These are phyloP conservation scores for Pholiota microspora DNA, from an alignment of 768 basidiomycete species.

Conservation along the genomic window DNA sequence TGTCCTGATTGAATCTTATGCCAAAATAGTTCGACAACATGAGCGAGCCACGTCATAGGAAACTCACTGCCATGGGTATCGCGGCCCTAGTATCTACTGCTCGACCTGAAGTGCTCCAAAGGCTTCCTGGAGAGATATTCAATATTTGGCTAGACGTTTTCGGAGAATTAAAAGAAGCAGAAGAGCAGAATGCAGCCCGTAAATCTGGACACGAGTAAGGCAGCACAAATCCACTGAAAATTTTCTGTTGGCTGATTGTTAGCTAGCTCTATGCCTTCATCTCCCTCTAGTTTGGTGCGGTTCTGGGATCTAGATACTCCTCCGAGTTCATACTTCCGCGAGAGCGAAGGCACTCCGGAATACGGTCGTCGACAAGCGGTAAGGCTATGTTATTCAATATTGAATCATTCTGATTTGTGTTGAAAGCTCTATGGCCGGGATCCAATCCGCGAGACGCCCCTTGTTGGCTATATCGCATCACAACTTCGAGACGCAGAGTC, in stretches of 20 bases:
- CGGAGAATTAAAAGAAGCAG: constrained; percentile 78
- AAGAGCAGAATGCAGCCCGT: constrained; percentile 25
- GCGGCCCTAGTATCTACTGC: constrained; percentile 76
- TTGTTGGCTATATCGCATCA: constrained; percentile 58
- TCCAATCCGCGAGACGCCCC: constrained; percentile 62
- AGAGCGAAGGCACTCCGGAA: constrained; percentile 71
- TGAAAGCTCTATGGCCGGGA: constrained; percentile 66
- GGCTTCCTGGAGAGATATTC: constrained; percentile 74
- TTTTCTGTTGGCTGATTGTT: neutral
- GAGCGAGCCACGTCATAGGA: constrained; percentile 82
- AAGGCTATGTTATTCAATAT: constrained; percentile 19
- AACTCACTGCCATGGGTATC: constrained; percentile 81
- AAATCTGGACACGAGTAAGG: constrained; percentile 25
- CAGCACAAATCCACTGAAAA: neutral
- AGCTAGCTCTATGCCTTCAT: constrained; percentile 23
- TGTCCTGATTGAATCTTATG: neutral
- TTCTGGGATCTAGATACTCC: constrained; percentile 72
- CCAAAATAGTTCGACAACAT: constrained; percentile 79
- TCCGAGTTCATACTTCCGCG: constrained; percentile 56
- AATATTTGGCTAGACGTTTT: constrained; percentile 90
- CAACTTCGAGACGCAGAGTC: constrained; percentile 65
- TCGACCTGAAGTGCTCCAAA: constrained; percentile 66
- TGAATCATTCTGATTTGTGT: constrained; percentile 9
- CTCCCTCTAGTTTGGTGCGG: constrained; percentile 45
- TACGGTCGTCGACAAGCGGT: constrained; percentile 75